Percentiles rank a stretch among this genome's conserved stretches.
Evolutionary conservation across 768 basidiomycete genomes (phyloP).

Genomic region (Asterophora parasitica): DNA sequence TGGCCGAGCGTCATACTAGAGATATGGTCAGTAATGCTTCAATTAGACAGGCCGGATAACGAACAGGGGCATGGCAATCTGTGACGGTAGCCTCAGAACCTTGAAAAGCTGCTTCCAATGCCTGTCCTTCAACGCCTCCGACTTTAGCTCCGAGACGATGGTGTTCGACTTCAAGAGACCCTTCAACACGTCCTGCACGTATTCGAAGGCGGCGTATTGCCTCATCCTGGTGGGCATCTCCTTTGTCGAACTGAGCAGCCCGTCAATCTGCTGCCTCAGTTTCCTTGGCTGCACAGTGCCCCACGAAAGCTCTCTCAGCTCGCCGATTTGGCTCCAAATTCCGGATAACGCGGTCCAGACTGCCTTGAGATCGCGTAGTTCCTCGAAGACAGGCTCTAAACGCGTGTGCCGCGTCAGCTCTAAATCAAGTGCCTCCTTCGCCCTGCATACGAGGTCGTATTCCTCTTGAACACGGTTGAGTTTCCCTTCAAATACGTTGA

Average conservation of each 20-base stretch:
- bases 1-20: slow-evolving; percentile 85
- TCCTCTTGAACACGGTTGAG: slow-evolving; percentile 88
- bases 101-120: slow-evolving; percentile 99
- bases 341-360: slow-evolving; percentile 99
- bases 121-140: slow-evolving; percentile 93
- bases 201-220: slow-evolving; percentile 98
- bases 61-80: slow-evolving; percentile 73
- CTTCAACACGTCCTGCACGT: slow-evolving; percentile 87
- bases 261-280: slow-evolving; percentile 88
- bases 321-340: slow-evolving; percentile 90
- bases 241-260: slow-evolving; percentile 87
- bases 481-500: slow-evolving; percentile 92
- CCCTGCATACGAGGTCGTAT: slow-evolving; percentile 90
- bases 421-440: slow-evolving; percentile 95
- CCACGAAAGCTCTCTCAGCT: slow-evolving; percentile 87
- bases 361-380: slow-evolving; percentile 92
- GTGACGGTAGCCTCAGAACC: slow-evolving; percentile 65
- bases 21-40: slow-evolving; percentile 6
- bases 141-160: slow-evolving; percentile 91
- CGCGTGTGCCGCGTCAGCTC: slow-evolving; percentile 88
- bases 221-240: slow-evolving; percentile 99
- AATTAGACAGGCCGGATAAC: slow-evolving; percentile 16
- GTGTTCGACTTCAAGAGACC: slow-evolving; percentile 86
- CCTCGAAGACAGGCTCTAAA: slow-evolving; percentile 91
- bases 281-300: slow-evolving; percentile 92